Base-by-base conservation (phyloP, 768 basidiomycete species). In the Kwoniella heveanensis region DNA sequence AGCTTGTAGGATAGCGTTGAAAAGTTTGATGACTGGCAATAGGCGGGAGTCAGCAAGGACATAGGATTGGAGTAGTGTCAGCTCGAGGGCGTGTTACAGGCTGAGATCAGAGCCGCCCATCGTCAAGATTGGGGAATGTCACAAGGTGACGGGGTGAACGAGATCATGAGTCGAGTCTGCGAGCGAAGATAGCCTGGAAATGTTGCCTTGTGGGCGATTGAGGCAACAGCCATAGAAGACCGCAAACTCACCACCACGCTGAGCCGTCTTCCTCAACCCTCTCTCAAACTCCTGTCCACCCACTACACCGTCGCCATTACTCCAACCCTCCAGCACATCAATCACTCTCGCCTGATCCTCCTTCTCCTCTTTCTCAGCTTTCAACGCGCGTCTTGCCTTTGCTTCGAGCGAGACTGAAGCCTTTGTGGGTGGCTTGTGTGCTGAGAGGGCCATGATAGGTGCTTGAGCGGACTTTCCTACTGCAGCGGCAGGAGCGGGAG, bases 251-350 rank as follows among this genome's bases (percentile, higher is more conserved):
- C 79, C 79, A 68, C 80, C 80, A 37, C 77, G 60, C 62, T 81
- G 80, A 15, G 80, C 80, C 2, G 74, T 72, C 73, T 81, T 81
- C 54, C 78, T 73, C 69, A 81, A 63, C 19, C 72, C 68, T 61
- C 76, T 72, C 60, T 81, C 80, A 77, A 80, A 81, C 60, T 81
- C 80, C 52, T 73, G 69, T 9, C 62, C 62, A 21, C 80, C 80
- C 19, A 68, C 67, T 1, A 54, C 50, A n/a, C 73, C 73, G 47
- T 52, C 59, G 26, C 66, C 66, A 10, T 60, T 63, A 25, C 63
- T 66, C 80, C 80, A 81, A n/a, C 80, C 80, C 51, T 78, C 78
- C 13, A 80, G 52, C 1, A 80, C 74, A 66, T 81, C 71, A 68
- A 65, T 71, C 24, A 81, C 67, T 32, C 80, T 60, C 27, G 79